Percentiles rank a stretch among this genome's conserved stretches.
Evolutionary conservation across 805 yeast genomes (phyloP).

Genomic region (Komagataella phaffii): DNA sequence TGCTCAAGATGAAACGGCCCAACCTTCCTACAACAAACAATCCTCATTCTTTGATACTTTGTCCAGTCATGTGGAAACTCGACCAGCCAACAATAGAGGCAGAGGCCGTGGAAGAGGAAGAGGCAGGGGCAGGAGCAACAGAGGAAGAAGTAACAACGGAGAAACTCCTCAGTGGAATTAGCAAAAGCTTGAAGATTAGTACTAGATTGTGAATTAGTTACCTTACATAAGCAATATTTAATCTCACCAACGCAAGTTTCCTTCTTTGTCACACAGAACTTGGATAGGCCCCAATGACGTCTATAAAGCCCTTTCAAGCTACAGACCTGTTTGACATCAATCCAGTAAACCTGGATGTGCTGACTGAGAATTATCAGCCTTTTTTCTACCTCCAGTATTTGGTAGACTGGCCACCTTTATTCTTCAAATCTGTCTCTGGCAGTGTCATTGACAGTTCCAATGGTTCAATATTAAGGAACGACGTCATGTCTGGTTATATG

Average conservation of each 20-base stretch:
- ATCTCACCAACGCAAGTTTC: background rate
- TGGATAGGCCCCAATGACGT: conserved; percentile 47
- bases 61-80: conserved; percentile 49
- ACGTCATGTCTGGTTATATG: conserved; percentile 57
- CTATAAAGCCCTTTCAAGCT: conserved; percentile 77
- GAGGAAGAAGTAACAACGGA: conserved; percentile 11
- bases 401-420: conserved; percentile 76
- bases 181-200: background rate
- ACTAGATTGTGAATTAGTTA: background rate
- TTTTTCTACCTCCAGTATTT: conserved; percentile 78
- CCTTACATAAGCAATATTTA: background rate
- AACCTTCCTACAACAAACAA: conserved; percentile 46
- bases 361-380: conserved; percentile 84
- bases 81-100: conserved; percentile 10
- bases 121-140: conserved; percentile 22
- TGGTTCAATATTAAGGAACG: conserved; percentile 1
- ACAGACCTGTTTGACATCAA: conserved; percentile 68
- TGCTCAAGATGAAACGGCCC: conserved; percentile 10
- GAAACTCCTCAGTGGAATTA: background rate
- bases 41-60: conserved; percentile 84
- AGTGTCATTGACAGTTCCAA: conserved; percentile 1
- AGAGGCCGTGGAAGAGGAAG: conserved; percentile 30
- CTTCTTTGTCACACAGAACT: background rate
- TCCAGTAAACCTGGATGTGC: conserved; percentile 69
- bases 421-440: conserved; percentile 50